Conservation (phyloP, 495 filamentous ascomycete genomes). For the Penicillium bialowiezense region DNA sequence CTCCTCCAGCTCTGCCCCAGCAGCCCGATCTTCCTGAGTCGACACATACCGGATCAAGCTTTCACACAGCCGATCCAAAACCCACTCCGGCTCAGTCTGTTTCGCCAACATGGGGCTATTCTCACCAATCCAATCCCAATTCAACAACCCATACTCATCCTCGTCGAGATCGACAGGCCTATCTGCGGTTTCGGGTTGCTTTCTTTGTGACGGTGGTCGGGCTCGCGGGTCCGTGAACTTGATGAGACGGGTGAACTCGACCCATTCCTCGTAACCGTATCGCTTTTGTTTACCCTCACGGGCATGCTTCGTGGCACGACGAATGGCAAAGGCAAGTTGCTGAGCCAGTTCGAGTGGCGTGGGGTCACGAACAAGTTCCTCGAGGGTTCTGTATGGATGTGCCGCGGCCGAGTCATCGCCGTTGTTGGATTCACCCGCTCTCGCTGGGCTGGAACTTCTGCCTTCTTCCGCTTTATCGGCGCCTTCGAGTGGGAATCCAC, state of each 20-base stretch:
- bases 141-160: constrained; percentile 54
- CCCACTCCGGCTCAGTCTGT: constrained; percentile 57
- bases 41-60: constrained; percentile 54
- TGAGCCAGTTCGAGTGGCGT: constrained; percentile 45
- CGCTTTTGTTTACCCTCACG: constrained; percentile 34
- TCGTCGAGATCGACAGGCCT: constrained; percentile 35
- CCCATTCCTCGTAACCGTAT: constrained; percentile 66
- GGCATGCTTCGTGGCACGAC: constrained; percentile 46
- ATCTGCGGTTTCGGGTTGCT: not conserved
- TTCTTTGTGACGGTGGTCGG: constrained; percentile 1
- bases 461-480: constrained; percentile 6
- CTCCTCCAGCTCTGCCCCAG: constrained; percentile 15
- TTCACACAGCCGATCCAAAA: constrained; percentile 58
- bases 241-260: constrained; percentile 58
- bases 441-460: not conserved
- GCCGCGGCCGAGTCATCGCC: not conserved
- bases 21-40: constrained; percentile 22
- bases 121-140: constrained; percentile 70
- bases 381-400: constrained; percentile 35
- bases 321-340: constrained; percentile 54
- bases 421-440: not conserved
- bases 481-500: constrained; percentile 44
- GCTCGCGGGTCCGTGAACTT: constrained; percentile 47
- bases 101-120: constrained; percentile 58
- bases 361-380: constrained; percentile 39